Evolutionary conservation across 176 grass and related monocot genomes (phyloP).

Genomic region (Carex cristatella): DNA sequence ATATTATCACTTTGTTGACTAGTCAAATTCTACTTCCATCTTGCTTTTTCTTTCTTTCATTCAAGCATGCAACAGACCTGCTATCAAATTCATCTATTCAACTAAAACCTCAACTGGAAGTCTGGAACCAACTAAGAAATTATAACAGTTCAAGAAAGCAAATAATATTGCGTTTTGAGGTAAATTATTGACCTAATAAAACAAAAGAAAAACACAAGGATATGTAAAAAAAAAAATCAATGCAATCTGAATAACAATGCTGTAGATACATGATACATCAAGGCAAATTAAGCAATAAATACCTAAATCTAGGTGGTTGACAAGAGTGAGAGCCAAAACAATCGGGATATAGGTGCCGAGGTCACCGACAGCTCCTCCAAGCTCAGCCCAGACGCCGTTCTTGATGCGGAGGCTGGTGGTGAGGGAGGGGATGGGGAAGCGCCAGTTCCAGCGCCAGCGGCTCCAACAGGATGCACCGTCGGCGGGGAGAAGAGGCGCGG

Average conservation of each 20-base stretch:
- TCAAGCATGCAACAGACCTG: background rate
- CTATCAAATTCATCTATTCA: background rate
- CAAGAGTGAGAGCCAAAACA: slow-evolving; percentile 72
- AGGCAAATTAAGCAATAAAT: background rate
- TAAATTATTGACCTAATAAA: background rate
- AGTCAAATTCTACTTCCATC: background rate
- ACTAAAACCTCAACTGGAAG: background rate
- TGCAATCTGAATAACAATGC: background rate
- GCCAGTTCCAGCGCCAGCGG: background rate
- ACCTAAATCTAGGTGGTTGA: slow-evolving; percentile 49
- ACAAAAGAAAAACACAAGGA: no score
- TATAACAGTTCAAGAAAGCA: background rate
- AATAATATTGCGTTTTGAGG: background rate
- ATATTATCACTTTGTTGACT: background rate
- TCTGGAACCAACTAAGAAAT: background rate
- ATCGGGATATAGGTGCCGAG: slow-evolving; percentile 93
- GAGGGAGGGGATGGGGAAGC: slow-evolving; percentile 20
- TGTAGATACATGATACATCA: background rate
- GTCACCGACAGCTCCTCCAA: slow-evolving; percentile 70
- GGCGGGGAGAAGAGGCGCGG: slow-evolving; percentile 29
- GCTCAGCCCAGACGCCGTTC: slow-evolving; percentile 59
- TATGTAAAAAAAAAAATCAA: background rate
- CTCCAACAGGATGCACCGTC: background rate
- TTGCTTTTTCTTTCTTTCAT: background rate
- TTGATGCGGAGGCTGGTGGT: slow-evolving; percentile 34